These are phyloP conservation scores for Plantago coronopus DNA, from an alignment of 305 asterid species.

Conservation along the genomic window DNA sequence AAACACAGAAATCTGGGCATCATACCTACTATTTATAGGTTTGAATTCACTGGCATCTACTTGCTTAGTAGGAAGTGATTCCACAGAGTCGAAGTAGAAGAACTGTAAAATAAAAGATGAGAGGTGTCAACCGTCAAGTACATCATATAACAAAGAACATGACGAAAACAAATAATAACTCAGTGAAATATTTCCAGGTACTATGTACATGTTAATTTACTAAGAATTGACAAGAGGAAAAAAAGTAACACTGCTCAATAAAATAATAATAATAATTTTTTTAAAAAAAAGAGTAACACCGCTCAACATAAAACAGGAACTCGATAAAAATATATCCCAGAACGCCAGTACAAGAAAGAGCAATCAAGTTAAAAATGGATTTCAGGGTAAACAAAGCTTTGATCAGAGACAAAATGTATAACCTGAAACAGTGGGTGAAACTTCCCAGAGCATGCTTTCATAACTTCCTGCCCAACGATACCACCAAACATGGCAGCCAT, in stretches of 20 bases:
- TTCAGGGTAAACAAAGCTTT: neutral
- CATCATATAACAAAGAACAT: too few relatives aligned
- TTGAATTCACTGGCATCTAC: conserved; percentile 62
- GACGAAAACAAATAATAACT: too few relatives aligned
- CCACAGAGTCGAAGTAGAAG: conserved; percentile 88
- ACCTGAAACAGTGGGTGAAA: conserved; percentile 97
- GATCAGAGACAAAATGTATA: conserved; percentile 1
- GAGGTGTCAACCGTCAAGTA: neutral
- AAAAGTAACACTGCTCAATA: too few relatives aligned
- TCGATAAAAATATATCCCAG: too few relatives aligned
- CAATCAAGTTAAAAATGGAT: neutral
- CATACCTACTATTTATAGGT: conserved; percentile 85
- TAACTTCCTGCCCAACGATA: conserved; percentile 90
- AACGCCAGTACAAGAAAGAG: neutral
- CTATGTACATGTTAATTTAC: too few relatives aligned
- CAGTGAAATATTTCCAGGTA: neutral
- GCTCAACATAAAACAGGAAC: too few relatives aligned
- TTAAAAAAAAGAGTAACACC: too few relatives aligned
- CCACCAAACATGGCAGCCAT: conserved; percentile 99
- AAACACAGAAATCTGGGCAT: conserved; percentile 92
- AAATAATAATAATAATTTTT: too few relatives aligned
- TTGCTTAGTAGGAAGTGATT: conserved; percentile 85
- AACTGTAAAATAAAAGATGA: conserved; percentile 45
- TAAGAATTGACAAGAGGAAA: too few relatives aligned
- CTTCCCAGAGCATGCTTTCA: conserved; percentile 98